A percentile compares a stretch with the other conserved stretches of the same genome.
These are phyloP conservation scores for Physaria fendleri DNA, from an alignment of 345 rosid species.

Conservation along the genomic window DNA sequence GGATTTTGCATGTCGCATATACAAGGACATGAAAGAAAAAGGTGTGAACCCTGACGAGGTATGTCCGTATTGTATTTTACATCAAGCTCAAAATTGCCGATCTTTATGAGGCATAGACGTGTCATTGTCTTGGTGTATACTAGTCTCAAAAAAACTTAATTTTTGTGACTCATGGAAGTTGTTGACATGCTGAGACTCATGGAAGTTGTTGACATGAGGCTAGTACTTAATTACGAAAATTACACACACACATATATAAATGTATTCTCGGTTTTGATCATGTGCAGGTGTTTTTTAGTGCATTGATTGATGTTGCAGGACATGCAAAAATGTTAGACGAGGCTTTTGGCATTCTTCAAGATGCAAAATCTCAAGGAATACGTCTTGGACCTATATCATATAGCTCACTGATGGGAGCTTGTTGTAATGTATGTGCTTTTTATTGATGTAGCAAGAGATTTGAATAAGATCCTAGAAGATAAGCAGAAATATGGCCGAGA, in stretches of 20 bases:
- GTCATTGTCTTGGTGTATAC: not conserved
- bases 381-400: slow-evolving; percentile 67
- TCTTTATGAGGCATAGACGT: slow-evolving; percentile 1
- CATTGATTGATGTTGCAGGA: slow-evolving; percentile 80
- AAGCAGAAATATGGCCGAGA: not conserved
- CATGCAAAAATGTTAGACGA: slow-evolving; percentile 74
- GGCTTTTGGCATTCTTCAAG: slow-evolving; percentile 63
- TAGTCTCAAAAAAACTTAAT: not conserved
- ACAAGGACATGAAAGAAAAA: slow-evolving; percentile 68
- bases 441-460: slow-evolving; percentile 11
- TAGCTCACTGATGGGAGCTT: slow-evolving; percentile 99
- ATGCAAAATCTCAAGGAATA: slow-evolving; percentile 55
- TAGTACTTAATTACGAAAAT: not conserved
- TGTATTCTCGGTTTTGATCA: slow-evolving; percentile 4
- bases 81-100: not conserved
- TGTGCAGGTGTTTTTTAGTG: slow-evolving; percentile 80
- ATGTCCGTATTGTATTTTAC: slow-evolving; percentile 11
- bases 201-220: slow-evolving; percentile 3
- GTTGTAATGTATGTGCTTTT: slow-evolving; percentile 70
- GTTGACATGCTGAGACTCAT: not conserved
- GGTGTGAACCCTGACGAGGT: slow-evolving; percentile 85
- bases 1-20: slow-evolving; percentile 67
- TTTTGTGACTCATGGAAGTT: not conserved
- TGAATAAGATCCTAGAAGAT: not conserved
- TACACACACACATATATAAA: not conserved